A percentile compares a stretch with the other conserved stretches of the same genome.
These are phyloP conservation scores for Cubamyces sp. DNA, from an alignment of 768 basidiomycete genomes.

Conservation along the genomic window DNA sequence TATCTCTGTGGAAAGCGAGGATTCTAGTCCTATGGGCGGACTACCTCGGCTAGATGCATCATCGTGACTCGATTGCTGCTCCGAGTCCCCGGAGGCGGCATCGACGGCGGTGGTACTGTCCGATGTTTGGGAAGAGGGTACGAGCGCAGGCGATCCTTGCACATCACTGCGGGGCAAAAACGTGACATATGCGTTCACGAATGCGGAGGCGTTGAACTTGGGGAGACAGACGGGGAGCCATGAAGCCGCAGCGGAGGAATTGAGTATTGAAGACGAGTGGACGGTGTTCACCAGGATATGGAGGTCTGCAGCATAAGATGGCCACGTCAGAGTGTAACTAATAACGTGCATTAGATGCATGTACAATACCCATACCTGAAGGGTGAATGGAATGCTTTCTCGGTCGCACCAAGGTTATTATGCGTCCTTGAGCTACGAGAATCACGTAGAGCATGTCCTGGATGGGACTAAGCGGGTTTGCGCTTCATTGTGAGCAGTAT, in stretches of 20 bases:
- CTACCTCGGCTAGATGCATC: conserved; percentile 5
- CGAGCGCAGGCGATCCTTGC: background rate
- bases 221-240: conserved; percentile 98
- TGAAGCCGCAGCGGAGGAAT: conserved; percentile 78
- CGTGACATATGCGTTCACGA: conserved; percentile 89
- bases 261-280: conserved; percentile 76
- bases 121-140: background rate
- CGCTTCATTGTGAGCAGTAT: background rate
- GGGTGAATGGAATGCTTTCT: conserved; percentile 96
- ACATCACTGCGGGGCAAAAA: conserved; percentile 50
- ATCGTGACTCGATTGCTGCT: background rate
- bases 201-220: conserved; percentile 87
- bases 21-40: conserved; percentile 22
- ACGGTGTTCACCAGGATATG: conserved; percentile 93
- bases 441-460: conserved; percentile 93
- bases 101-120: background rate
- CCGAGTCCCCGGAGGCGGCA: background rate
- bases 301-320: conserved; percentile 57
- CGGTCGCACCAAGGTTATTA: conserved; percentile 87
- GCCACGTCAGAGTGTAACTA: background rate
- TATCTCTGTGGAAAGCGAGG: conserved; percentile 26
- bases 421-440: conserved; percentile 74
- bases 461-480: background rate
- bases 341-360: background rate
- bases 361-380: conserved; percentile 76